phyloP scores from a whole-genome alignment of 352 stramenopile species.

The Phytophthora meadii region DNA sequence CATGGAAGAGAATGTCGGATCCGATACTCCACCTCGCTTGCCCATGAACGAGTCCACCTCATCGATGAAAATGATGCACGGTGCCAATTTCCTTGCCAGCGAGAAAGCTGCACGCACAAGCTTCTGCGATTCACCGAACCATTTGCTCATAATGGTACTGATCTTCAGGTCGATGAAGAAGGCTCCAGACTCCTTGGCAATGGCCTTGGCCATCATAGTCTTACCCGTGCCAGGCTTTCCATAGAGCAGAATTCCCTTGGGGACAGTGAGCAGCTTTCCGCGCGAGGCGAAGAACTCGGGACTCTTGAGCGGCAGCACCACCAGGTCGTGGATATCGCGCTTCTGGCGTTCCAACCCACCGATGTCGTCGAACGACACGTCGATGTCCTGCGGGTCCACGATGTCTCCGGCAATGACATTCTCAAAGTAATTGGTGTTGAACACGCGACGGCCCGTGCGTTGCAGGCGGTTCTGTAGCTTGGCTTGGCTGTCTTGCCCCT shows the following conservation, averaged over 20 bases:
- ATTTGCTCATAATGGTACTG: slow-evolving; percentile 92
- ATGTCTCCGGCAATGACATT: slow-evolving; percentile 94
- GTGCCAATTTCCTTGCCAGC: slow-evolving; percentile 94
- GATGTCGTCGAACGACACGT: slow-evolving; percentile 95
- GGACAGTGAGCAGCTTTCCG: slow-evolving; percentile 88
- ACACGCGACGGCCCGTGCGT: slow-evolving; percentile 66
- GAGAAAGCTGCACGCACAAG: slow-evolving; percentile 94
- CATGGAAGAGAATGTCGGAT: slow-evolving; percentile 88
- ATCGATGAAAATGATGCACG: slow-evolving; percentile 99
- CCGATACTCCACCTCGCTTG: slow-evolving; percentile 76
- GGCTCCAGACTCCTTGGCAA: slow-evolving; percentile 94
- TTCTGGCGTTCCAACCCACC: slow-evolving; percentile 96
- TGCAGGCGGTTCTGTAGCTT: slow-evolving; percentile 80
- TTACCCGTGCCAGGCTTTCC: slow-evolving; percentile 89
- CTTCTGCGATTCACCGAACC: slow-evolving; percentile 94
- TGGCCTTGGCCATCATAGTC: slow-evolving; percentile 94
- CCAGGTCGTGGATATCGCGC: slow-evolving; percentile 96
- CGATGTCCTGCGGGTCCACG: slow-evolving; percentile 93
- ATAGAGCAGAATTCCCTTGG: slow-evolving; percentile 89
- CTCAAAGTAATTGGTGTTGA: slow-evolving; percentile 89
- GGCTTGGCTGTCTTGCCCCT: slow-evolving; percentile 64
- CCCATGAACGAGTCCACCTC: slow-evolving; percentile 96
- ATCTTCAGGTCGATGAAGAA: slow-evolving; percentile 93
- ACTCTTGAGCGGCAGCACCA: slow-evolving; percentile 92
- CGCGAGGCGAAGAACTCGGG: slow-evolving; percentile 92